Evolutionary conservation across 2,329 filamentous ascomycete genomes (phyloP).

Genomic region (Phaeosphaeriaceae sp.): DNA sequence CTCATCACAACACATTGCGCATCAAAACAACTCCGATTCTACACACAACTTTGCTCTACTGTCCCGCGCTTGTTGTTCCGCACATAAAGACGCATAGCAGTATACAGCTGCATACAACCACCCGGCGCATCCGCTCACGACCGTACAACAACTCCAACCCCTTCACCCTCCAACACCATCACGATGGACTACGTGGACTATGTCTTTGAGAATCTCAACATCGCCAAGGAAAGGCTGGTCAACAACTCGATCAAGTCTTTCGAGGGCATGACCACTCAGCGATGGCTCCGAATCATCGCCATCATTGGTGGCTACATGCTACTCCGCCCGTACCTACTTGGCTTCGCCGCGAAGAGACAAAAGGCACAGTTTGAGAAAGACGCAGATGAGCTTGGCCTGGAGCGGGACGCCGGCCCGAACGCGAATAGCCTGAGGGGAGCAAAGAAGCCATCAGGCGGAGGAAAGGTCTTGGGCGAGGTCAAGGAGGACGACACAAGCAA

Average conservation of each 20-base stretch:
- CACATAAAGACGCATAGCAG: not conserved
- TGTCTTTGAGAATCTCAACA: conserved; percentile 33
- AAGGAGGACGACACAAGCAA: conserved; percentile 58
- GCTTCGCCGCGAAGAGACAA: conserved; percentile 68
- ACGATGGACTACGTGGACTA: conserved; percentile 9
- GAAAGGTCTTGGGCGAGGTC: conserved; percentile 38
- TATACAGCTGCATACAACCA: not conserved
- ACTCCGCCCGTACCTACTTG: conserved; percentile 74
- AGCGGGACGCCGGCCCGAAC: conserved; percentile 37
- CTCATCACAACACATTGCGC: not conserved
- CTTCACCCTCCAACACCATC: not conserved
- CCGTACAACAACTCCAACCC: not conserved
- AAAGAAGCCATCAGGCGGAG: conserved; percentile 52
- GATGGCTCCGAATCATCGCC: conserved; percentile 71
- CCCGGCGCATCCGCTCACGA: not conserved
- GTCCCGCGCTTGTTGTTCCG: not conserved
- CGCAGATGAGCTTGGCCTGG: conserved; percentile 49
- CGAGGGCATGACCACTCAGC: conserved; percentile 51
- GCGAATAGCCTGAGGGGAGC: conserved; percentile 45
- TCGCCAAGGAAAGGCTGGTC: conserved; percentile 46
- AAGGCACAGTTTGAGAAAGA: conserved; percentile 67
- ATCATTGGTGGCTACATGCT: conserved; percentile 77
- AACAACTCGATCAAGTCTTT: conserved; percentile 54
- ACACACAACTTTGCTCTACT: not conserved
- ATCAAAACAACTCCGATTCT: not conserved